These are phyloP conservation scores for Prunus dulcis DNA, from an alignment of 306 rosid species.

Conservation along the genomic window DNA sequence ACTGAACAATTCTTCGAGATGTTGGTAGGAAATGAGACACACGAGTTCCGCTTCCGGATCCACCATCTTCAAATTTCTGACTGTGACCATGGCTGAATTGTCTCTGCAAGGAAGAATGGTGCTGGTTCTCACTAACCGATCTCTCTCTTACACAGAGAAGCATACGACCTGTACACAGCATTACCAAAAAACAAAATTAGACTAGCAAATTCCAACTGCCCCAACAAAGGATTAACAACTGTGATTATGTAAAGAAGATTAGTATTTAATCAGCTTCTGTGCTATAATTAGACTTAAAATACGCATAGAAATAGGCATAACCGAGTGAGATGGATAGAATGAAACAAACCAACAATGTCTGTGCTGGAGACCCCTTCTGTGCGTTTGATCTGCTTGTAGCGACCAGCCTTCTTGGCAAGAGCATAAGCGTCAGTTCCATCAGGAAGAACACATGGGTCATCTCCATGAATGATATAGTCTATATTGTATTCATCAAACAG, in stretches of 20 bases:
- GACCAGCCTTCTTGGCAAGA: conserved; percentile 66
- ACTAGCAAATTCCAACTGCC: neutral
- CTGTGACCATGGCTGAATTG: conserved; percentile 82
- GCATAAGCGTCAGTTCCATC: conserved; percentile 66
- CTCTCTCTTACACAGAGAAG: conserved; percentile 96
- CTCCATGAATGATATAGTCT: conserved; percentile 58
- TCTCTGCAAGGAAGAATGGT: conserved; percentile 54
- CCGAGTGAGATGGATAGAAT: neutral
- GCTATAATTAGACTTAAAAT: neutral
- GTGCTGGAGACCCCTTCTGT: conserved; percentile 66
- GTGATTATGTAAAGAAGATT: neutral
- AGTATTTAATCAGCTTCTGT: neutral
- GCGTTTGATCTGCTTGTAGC: conserved; percentile 64
- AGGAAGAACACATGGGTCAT: conserved; percentile 63
- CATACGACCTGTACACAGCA: conserved; percentile 74
- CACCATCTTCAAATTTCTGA: conserved; percentile 73
- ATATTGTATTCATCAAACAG: conserved; percentile 53
- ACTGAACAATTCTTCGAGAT: conserved; percentile 61
- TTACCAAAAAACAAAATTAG: conserved; percentile 14
- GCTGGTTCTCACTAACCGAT: conserved; percentile 47
- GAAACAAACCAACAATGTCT: conserved; percentile 56
- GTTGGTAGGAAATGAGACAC: conserved; percentile 60
- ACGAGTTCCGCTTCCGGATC: conserved; percentile 59
- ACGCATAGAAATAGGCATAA: neutral
- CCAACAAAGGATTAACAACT: neutral